These are phyloP conservation scores for Ormosia semicastrata DNA, from an alignment of 306 rosid species.

Conservation along the genomic window DNA sequence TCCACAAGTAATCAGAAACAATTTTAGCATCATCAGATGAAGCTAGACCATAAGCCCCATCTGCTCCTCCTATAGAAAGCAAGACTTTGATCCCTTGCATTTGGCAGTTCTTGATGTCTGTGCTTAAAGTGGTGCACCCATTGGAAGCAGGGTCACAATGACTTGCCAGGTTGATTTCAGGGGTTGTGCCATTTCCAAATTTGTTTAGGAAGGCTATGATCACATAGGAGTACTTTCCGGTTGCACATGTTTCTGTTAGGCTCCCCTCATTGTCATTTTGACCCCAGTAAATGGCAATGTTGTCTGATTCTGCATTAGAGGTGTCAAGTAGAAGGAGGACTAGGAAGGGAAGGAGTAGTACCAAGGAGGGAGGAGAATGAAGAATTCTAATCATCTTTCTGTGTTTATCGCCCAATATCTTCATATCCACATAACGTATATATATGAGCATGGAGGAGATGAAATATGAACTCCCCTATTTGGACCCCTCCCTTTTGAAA, in stretches of 20 bases:
- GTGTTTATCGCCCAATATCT: neutral
- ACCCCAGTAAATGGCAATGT: constrained; percentile 63
- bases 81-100: constrained; percentile 47
- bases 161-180: constrained; percentile 43
- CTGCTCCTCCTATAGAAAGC: constrained; percentile 49
- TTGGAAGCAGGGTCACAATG: constrained; percentile 45
- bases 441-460: neutral
- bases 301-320: constrained; percentile 17
- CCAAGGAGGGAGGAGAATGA: neutral
- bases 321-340: neutral
- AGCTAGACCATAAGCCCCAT: constrained; percentile 37
- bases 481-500: neutral
- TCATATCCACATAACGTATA: neutral
- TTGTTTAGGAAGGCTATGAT: constrained; percentile 41
- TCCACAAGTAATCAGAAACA: constrained; percentile 51
- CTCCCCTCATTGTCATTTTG: constrained; percentile 46
- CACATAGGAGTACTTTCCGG: constrained; percentile 38
- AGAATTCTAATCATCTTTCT: constrained; percentile 26
- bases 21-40: constrained; percentile 44
- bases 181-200: constrained; percentile 36
- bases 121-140: constrained; percentile 28
- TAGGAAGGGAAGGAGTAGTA: constrained; percentile 19
- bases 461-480: neutral
- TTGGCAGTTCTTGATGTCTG: constrained; percentile 42
- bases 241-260: constrained; percentile 48